Evolutionary conservation across 2,329 filamentous ascomycete genomes (phyloP), one percentile per base, ranked within the genome.

Genomic region (Ciborinia camelliae): DNA sequence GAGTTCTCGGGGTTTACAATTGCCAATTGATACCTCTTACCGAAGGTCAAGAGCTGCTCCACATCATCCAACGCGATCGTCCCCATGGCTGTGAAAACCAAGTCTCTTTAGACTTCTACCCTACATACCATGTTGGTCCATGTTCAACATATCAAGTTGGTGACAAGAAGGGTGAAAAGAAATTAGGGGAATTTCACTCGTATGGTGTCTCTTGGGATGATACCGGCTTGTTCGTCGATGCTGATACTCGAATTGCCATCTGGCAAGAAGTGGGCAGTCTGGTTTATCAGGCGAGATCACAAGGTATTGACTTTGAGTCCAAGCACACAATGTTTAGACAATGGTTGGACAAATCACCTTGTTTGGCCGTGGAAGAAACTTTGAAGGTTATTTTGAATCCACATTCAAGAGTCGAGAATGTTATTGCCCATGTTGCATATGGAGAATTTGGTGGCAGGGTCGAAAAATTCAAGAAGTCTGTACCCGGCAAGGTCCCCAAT

Each of bases 181-280:
- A 45, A 54, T 30, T 58, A 8, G 61, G 53, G 5, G 59, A 53
- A 20, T 48, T 54, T 18, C 69, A 70, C 1, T 48, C 62, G 2
- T 74, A 71, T 63, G 72, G 71, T 15, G 69, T 67, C 4, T 68
- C 69, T 4, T 75, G 73, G 73, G 70, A 75, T 47, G 73, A 73
- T 52, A 66, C 53, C 37, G 66, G 70, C 7, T 55, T 45, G 39
- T n/a, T 28, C 5, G 32, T 48, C 20, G 57, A 48, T 3, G 32
- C 53, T 2, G 64, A 69, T 41, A 66, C 63, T 12, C 43, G 63
- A 32, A 54, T 70, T 6, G 70, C 67, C 1, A 71, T 73, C 14
- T 75, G 73, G 73, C 59, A 63, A 12, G 41, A 73, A 2, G 64
- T 71, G 1, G 32, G 28, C 2, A 32, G 45, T n/a, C 66, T 71